Percentiles rank a stretch among this genome's conserved stretches.
Evolutionary conservation across 225 moss, liverwort and hornwort genomes (phyloP).

Genomic region (Pleurozium schreberi): DNA sequence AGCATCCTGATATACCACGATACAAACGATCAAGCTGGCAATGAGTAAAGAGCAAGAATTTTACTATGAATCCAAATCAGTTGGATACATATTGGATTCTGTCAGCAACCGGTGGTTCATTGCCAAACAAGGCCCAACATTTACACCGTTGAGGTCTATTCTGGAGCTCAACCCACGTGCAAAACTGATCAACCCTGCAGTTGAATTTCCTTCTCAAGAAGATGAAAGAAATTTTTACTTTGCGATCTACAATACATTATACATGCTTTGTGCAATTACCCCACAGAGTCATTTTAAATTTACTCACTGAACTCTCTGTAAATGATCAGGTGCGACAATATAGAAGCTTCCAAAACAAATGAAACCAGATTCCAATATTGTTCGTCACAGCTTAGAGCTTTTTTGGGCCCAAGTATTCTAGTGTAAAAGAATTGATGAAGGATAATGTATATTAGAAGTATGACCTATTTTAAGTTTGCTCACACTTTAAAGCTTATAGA

Average conservation of each 20-base stretch:
- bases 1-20: slow-evolving; percentile 46
- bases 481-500: not conserved
- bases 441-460: not conserved
- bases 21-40: not conserved
- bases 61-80: not conserved
- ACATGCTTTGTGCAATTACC: not conserved
- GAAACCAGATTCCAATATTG: not conserved
- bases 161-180: not conserved
- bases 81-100: not conserved
- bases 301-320: not conserved
- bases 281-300: not conserved
- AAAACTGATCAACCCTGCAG: not conserved
- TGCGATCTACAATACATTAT: not conserved
- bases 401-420: not conserved
- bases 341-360: not conserved
- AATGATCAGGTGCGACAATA: not conserved
- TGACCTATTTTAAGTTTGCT: not conserved
- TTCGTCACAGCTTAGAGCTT: not conserved
- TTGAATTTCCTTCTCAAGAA: not conserved
- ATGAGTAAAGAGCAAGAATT: not conserved
- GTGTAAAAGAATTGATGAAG: not conserved
- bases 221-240: not conserved
- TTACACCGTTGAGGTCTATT: not conserved
- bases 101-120: not conserved
- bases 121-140: not conserved